Percentiles rank a stretch among this genome's conserved stretches.
phyloP scores from a whole-genome alignment of 768 basidiomycete genomes.

The Pisolithus microcarpus region DNA sequence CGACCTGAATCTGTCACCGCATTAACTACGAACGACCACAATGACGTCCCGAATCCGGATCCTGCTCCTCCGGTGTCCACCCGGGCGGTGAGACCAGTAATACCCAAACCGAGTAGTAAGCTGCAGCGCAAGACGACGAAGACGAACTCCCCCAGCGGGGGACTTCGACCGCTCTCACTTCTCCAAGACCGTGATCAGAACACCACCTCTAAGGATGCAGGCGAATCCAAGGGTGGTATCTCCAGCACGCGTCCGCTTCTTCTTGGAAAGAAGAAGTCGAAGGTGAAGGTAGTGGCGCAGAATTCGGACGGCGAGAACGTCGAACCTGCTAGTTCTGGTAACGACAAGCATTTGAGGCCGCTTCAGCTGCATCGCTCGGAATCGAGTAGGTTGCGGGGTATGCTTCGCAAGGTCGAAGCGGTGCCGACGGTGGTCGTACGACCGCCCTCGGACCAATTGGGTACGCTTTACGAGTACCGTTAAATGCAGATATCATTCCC shows the following conservation, averaged over 20 bases:
- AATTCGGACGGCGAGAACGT: constrained; percentile 27
- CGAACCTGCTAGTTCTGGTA: constrained; percentile 27
- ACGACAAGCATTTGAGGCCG: constrained; percentile 45
- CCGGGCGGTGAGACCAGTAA: constrained; percentile 45
- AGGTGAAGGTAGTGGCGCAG: constrained; percentile 20
- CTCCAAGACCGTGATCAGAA: constrained; percentile 46
- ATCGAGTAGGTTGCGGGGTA: constrained; percentile 53
- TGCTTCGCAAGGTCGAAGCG: constrained; percentile 47
- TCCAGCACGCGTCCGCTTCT: constrained; percentile 46
- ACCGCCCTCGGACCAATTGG: constrained; percentile 49
- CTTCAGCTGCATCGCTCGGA: constrained; percentile 56
- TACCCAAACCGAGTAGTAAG: constrained; percentile 42
- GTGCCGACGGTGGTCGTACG: constrained; percentile 57
- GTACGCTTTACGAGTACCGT: constrained; percentile 39
- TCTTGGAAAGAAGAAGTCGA: constrained; percentile 48
- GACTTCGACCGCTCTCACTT: constrained; percentile 56
- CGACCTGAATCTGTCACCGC: background rate
- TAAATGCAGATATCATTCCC: constrained; percentile 6
- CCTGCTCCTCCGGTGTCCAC: constrained; percentile 38
- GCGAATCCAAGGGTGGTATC: constrained; percentile 6
- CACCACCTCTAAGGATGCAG: constrained; percentile 21
- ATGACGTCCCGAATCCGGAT: constrained; percentile 21
- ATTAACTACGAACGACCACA: background rate
- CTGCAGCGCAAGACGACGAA: constrained; percentile 34
- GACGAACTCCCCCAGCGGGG: constrained; percentile 35